Conservation (phyloP, 495 filamentous ascomycete genomes). For the Xylaria nigripes region DNA sequence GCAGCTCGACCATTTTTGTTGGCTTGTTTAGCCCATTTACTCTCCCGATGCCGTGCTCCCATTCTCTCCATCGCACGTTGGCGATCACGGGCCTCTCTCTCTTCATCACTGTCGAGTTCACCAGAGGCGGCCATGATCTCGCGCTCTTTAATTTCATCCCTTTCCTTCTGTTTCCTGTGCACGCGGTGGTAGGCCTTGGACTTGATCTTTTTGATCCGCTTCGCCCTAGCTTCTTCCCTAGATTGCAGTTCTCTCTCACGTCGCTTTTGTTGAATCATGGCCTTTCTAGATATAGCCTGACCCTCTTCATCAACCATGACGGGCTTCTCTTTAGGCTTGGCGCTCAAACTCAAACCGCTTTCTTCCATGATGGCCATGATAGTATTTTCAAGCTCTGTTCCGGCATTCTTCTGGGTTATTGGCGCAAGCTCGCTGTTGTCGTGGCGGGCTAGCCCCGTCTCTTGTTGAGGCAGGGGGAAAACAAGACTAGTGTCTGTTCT, state of each 20-base stretch:
- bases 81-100: constrained; percentile 70
- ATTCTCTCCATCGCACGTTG: constrained; percentile 80
- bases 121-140: constrained; percentile 61
- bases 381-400: constrained; percentile 72
- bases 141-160: constrained; percentile 59
- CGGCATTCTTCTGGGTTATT: constrained; percentile 47
- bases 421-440: constrained; percentile 46
- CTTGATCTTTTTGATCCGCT: constrained; percentile 97
- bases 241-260: constrained; percentile 78
- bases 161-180: constrained; percentile 77
- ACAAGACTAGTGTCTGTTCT: constrained; percentile 73
- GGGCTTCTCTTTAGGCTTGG: constrained; percentile 51
- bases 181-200: constrained; percentile 86
- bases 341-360: constrained; percentile 58
- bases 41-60: constrained; percentile 79
- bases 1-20: constrained; percentile 68
- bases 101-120: constrained; percentile 59
- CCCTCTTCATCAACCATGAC: constrained; percentile 60
- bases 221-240: constrained; percentile 79
- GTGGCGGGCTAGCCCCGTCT: constrained; percentile 36
- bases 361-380: constrained; percentile 84
- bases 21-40: constrained; percentile 88
- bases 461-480: constrained; percentile 77
- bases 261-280: constrained; percentile 65
- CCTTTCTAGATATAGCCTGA: constrained; percentile 59